Base-by-base conservation (phyloP, 805 yeast genomes). In the Nakazawaea wyomingensis region DNA sequence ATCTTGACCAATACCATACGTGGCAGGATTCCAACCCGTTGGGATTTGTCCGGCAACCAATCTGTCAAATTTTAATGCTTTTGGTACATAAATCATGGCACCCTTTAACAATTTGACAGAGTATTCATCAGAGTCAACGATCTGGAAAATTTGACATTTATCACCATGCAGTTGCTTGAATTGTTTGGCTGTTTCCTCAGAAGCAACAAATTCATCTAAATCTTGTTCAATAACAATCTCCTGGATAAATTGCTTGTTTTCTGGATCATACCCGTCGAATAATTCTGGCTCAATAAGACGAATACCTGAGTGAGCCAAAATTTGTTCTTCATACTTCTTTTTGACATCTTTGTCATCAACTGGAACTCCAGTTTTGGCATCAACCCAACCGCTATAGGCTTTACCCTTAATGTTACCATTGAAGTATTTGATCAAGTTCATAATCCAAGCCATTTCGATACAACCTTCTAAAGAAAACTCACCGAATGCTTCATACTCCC, bases 391-490 rank as follows among this genome's bases (percentile, higher is more conserved):
- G 37, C 93, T 74, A 72, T 90, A 90, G 57, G 89, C 91, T 64
- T 82, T 81, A 59, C 90, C 90, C 77, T 87, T 87, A 59, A 86
- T 72, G 62, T 74, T 74, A 70, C 96, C 98, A 54, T 87, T 86
- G 71, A 86, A 93, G 71, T 93, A 93, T 69, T 87, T 88, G 71
- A 93, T 90, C 61, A 85, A 77, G 54, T 97, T 97, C 98, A 93
- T 93, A 56, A 93, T 90, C 97, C 98, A 93, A 39, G 99, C 98
- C 96, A 93, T 90, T 72, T 93, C 99, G 61, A 93, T 84, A 60
- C 96, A 85, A 60, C 99, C 99, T 69, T 93, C 99, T 55, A 93
- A 72, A 8, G 97, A 90, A 69, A 93, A 93, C 61, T 85, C 88
- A 58, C 99, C 99, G 48, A 65, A 54, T 36, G 97, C 87, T 71